Evolutionary conservation across 805 yeast species (phyloP).

Genomic region (Komagataella populi): DNA sequence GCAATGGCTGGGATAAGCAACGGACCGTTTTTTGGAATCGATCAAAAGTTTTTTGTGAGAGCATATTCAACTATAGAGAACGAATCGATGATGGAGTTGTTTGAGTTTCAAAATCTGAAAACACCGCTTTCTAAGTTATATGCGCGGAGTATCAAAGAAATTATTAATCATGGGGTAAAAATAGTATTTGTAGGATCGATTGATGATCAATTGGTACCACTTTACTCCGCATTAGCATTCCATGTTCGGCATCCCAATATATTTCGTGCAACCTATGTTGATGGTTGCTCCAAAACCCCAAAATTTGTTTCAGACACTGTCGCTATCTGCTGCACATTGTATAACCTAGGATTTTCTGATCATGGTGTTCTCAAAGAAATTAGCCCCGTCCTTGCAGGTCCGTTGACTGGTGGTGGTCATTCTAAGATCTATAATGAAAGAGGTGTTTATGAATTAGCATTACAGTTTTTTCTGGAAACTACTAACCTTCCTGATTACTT

Average conservation of each 20-base stretch:
- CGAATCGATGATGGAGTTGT: slow-evolving; percentile 74
- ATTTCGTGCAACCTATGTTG: slow-evolving; percentile 80
- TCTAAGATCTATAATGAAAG: slow-evolving; percentile 79
- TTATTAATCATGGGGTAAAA: slow-evolving; percentile 62
- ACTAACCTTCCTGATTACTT: slow-evolving; percentile 17
- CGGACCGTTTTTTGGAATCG: slow-evolving; percentile 90
- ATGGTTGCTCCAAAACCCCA: slow-evolving; percentile 69
- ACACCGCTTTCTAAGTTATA: slow-evolving; percentile 62
- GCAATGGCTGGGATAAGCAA: slow-evolving; percentile 95
- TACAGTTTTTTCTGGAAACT: slow-evolving; percentile 65
- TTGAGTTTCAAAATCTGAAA: slow-evolving; percentile 72
- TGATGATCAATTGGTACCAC: slow-evolving; percentile 88
- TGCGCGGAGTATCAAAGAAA: slow-evolving; percentile 47
- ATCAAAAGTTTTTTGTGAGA: slow-evolving; percentile 67
- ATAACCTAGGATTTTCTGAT: slow-evolving; percentile 70
- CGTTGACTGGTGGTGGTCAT: slow-evolving; percentile 92
- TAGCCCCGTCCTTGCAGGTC: slow-evolving; percentile 71
- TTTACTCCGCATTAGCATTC: slow-evolving; percentile 74
- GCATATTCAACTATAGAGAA: slow-evolving; percentile 88
- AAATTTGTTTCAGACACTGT: slow-evolving; percentile 65
- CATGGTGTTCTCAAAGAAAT: slow-evolving; percentile 80
- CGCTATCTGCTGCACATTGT: slow-evolving; percentile 56
- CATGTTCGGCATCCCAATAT: slow-evolving; percentile 84
- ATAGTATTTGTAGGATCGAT: slow-evolving; percentile 77
- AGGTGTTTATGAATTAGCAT: slow-evolving; percentile 70